Base-by-base conservation (phyloP, 441 rosid species). In the Populus hybrid region DNA sequence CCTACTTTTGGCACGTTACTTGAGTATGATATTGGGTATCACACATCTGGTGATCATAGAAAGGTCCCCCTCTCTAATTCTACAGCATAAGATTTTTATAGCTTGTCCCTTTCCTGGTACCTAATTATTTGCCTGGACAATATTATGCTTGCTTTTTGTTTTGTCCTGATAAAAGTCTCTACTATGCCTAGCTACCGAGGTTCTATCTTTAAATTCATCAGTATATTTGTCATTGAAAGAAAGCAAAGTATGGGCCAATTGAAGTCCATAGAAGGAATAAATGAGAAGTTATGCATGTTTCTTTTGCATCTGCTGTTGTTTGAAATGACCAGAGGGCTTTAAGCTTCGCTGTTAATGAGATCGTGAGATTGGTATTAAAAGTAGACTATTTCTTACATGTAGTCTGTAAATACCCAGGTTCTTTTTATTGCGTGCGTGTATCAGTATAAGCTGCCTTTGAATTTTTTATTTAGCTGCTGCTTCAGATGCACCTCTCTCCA, bases 1-100 rank as follows among this genome's bases (percentile, higher is more conserved):
- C 76, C 87, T 1, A 81, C 79, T 63, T 85, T 76, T 16, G 86
- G 91, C 28, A 72, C 77, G 46, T 82, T 42, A 18, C 87, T 93
- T 2, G 89, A 89, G 76, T 76, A 86, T 12, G 95, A 92, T 75
- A 84, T 94, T 23, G 92, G 88, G 79, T 63, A 80, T 36, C 87
- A 81, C 76, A 77, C 92, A 32, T 87, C 87, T 0, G 93, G 95
- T 11, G 85, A 90, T 82, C 94, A 85, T 79, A 90, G 85, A 78
- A 85, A 90, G 86, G 95, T 91, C 30, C 63, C 23, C n/a, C 34
- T 1, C 2, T 18, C 2, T 18, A 23, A 40, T 63, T 8, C 8
- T 11, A 16, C 26, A 24, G 8, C 8, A 23, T 11, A 9, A 21
- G 32, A 23, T 14, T 72, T 20, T 46, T 30, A 2, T 30, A 16